A percentile compares a stretch with the other conserved stretches of the same genome.
Evolutionary conservation across 345 rosid genomes (phyloP).

Genomic region (Moricandia moricandioides): DNA sequence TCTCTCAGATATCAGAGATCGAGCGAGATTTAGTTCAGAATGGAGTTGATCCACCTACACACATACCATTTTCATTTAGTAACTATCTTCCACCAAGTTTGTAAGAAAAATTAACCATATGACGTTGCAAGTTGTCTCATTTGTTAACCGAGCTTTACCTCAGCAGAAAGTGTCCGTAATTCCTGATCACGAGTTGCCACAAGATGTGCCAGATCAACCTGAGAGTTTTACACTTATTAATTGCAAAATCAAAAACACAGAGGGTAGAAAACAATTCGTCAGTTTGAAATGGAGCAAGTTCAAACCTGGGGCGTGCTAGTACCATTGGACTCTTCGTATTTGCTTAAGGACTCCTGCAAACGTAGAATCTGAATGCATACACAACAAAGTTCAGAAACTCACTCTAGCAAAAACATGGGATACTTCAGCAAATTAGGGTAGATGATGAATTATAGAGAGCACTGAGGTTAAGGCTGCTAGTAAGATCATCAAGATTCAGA

Average conservation of each 20-base stretch:
- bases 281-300: slow-evolving; percentile 10
- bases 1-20: slow-evolving; percentile 83
- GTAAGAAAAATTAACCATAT: background rate
- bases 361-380: slow-evolving; percentile 67
- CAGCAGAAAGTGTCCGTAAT: slow-evolving; percentile 86
- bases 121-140: slow-evolving; percentile 14
- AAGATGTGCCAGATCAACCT: slow-evolving; percentile 96
- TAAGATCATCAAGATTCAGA: background rate
- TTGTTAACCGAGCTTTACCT: slow-evolving; percentile 48
- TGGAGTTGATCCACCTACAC: slow-evolving; percentile 89
- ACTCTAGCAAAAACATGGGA: background rate
- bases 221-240: slow-evolving; percentile 17
- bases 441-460: slow-evolving; percentile 5
- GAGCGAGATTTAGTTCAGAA: slow-evolving; percentile 84
- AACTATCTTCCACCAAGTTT: background rate
- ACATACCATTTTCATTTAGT: background rate
- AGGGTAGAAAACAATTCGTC: background rate
- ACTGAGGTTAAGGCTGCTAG: background rate
- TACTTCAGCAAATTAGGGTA: background rate
- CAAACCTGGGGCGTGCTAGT: slow-evolving; percentile 90
- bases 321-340: slow-evolving; percentile 78
- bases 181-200: slow-evolving; percentile 97
- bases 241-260: background rate
- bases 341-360: slow-evolving; percentile 85
- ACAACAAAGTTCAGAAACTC: background rate